Percentiles rank a stretch among this genome's conserved stretches.
phyloP scores from a whole-genome alignment of 2,329 filamentous ascomycete genomes.

The Hymenoscyphus fraxineus region DNA sequence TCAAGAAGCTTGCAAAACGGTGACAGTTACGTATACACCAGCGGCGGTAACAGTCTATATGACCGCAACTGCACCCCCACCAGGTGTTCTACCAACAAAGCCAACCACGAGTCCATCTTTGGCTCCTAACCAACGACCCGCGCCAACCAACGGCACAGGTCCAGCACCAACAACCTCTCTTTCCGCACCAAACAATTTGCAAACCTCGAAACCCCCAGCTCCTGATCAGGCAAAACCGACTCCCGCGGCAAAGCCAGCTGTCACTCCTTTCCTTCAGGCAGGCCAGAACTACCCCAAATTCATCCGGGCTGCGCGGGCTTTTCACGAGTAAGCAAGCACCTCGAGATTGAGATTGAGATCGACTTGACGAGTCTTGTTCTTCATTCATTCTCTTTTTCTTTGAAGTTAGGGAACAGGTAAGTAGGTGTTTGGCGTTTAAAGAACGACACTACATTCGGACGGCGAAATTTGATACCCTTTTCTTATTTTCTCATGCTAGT shows the following conservation, averaged over 20 bases:
- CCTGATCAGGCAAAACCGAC: neutral
- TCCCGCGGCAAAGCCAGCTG: neutral
- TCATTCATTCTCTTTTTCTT: neutral
- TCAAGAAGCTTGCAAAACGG: neutral
- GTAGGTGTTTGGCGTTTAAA: neutral
- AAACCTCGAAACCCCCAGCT: neutral
- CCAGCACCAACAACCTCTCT: neutral
- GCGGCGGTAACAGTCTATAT: neutral
- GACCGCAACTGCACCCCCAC: neutral
- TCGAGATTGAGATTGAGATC: neutral
- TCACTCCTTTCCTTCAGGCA: neutral
- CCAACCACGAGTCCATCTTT: neutral
- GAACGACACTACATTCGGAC: neutral
- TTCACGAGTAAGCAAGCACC: neutral
- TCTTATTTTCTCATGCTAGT: neutral
- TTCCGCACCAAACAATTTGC: neutral
- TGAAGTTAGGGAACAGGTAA: neutral
- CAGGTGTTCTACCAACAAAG: neutral
- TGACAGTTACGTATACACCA: neutral
- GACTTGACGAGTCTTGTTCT: neutral
- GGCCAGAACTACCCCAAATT: neutral
- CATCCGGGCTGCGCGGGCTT: neutral
- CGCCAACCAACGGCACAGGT: neutral
- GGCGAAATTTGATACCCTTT: neutral
- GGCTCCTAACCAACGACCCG: neutral